Base-by-base conservation (phyloP, 2,329 filamentous ascomycete genomes). In the Colletotrichum navitas region DNA sequence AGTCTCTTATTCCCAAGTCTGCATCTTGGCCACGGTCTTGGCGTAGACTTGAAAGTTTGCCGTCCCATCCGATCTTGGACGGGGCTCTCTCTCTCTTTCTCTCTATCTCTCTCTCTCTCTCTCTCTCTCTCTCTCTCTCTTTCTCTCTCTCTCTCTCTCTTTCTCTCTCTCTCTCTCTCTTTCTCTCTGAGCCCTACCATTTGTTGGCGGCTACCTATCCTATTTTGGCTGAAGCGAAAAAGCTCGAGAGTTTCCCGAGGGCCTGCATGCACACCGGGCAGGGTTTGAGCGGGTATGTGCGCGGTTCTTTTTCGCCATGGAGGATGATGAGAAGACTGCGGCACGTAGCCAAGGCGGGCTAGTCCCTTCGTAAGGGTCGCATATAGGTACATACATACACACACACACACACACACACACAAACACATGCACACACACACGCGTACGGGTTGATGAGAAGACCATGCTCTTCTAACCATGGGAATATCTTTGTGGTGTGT, bases 11-110 rank as follows among this genome's bases (percentile, higher is more conserved):
- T 52, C 63, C 11, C 64, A 59, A 5, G 14, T 47, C 45, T 21
- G 54, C 21, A 55, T 63, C 68, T 71, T 71, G 68, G 68, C 68
- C 67, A 47, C 54, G 14, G 14, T 68, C 68, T 71, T 68, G 68
- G 68, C 68, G 18, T n/a, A 59, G 65, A 60, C 65, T 68, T 71
- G 21, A 49, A n/a, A n/a, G 3, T 39, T 63, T 68, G 65, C 68
- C 68, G 68, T 49, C 68, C 65, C 51, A 71, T 59, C 68, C 68
- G 68, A 71, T 71, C 68, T 63, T 45, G 39, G 59, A 39, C 43
- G 8, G 43, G 43, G 4, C 1, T 11, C 29, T 29, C 29, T 29
- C 29, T 29, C 29, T 29, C 29, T 18, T 6, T 6, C 39, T 1
- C 2, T n/a, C 43, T 45, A n/a, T 29, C 29, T 18, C 5, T 6